Evolutionary conservation across 2,329 filamentous ascomycete genomes (phyloP), one percentile per base, ranked within the genome.

Genomic region (Gaeumannomyces sp.): DNA sequence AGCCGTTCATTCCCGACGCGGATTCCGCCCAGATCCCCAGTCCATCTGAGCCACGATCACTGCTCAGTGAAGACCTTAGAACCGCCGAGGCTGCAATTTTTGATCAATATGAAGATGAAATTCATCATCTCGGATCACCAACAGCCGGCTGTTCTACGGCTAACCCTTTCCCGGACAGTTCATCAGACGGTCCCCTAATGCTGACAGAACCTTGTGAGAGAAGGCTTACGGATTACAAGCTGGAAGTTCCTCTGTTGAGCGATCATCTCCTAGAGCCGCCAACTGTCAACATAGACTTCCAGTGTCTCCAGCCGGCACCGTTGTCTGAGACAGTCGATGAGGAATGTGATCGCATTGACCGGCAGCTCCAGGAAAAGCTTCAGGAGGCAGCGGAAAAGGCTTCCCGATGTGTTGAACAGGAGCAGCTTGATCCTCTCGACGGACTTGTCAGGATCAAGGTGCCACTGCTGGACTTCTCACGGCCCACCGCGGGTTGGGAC

Each of bases 41-140:
- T 1, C 64, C 59, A 11, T 69, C 69, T 10, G 66, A 68, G 4
- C 56, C 67, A 2, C 67, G 66, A 53, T 70, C 67, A 0, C 19
- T 59, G 2, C 19, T 66, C 1, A 66, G 68, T 7, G 64, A 68
- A 11, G 69, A 66, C 2, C 19, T 65, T 2, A 45, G 29, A 19
- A 61, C 38, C 8, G 50, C 59, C 6, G 64, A 63, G 28, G 22
- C 53, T 6, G 19, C n/a, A 1, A 28, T 64, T 3, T n/a, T 62
- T 10, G 50, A 62, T 16, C 19, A 35, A n/a, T n/a, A n/a, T 7
- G 2, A 28, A 0, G 62, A 31, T 22, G 59, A 60, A 22, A 60
- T 60, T 10, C 22, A 25, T 3, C 28, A 22, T 57, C 50, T 13
- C 29, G 53, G 8, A 35, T 31, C 53, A 1, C 33, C 50, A n/a